phyloP scores from a whole-genome alignment of 306 rosid genomes.

The Castanopsis chinensis region DNA sequence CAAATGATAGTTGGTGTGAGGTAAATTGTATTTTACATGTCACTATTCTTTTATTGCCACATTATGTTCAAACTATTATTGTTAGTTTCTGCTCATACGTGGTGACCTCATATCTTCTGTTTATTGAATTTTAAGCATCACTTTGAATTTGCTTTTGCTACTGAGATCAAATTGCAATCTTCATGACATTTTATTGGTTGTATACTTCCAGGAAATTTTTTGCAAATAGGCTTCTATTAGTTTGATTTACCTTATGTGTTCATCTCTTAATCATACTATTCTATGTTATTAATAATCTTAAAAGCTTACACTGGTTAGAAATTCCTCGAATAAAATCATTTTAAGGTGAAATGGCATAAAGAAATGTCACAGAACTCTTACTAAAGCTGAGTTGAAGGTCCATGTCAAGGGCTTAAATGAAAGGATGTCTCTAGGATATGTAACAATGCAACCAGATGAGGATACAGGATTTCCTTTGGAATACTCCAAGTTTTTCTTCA shows the following conservation, averaged over 20 bases:
- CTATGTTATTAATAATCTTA: background rate
- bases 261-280: background rate
- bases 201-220: background rate
- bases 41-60: constrained; percentile 12
- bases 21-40: constrained; percentile 34
- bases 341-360: background rate
- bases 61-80: constrained; percentile 14
- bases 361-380: background rate
- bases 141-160: background rate
- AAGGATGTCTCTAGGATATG: background rate
- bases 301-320: background rate
- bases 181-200: background rate
- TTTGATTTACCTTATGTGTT: background rate
- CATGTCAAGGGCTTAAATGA: background rate
- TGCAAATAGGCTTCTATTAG: background rate
- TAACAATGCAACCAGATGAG: background rate
- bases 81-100: constrained; percentile 7
- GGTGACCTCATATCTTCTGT: background rate
- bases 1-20: constrained; percentile 98
- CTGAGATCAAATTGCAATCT: background rate
- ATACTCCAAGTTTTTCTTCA: background rate
- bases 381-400: background rate
- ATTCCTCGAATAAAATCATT: background rate
- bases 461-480: background rate
- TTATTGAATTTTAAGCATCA: background rate